A percentile compares a stretch with the other conserved stretches of the same genome.
Conservation (phyloP, 306 rosid genomes). For the Quercus gilva region DNA sequence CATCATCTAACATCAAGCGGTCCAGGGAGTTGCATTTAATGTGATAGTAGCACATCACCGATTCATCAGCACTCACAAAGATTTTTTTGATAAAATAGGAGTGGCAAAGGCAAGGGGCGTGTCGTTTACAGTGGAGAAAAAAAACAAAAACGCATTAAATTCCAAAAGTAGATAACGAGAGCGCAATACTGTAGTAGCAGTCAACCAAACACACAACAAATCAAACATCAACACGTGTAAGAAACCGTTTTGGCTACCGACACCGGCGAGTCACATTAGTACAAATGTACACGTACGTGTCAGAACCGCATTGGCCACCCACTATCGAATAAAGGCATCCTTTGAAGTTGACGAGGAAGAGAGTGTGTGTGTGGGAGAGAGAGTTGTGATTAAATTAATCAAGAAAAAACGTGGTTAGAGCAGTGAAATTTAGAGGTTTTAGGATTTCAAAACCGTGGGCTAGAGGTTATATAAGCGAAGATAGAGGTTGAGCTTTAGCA, state of each 20-base stretch:
- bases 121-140: neutral
- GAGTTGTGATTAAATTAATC: neutral
- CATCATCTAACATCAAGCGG: neutral
- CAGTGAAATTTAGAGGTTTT: neutral
- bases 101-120: neutral
- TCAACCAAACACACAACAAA: neutral
- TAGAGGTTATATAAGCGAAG: constrained; percentile 33
- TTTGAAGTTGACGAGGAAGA: constrained; percentile 35
- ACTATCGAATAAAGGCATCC: constrained; percentile 22
- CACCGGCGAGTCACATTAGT: constrained; percentile 10
- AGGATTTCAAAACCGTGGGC: neutral
- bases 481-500: neutral
- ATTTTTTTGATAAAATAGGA: neutral
- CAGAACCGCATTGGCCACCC: neutral
- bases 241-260: neutral
- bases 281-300: constrained; percentile 2
- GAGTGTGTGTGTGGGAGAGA: neutral
- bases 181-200: neutral
- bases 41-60: neutral
- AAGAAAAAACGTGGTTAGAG: constrained; percentile 14
- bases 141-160: constrained; percentile 8
- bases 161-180: neutral
- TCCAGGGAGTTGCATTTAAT: neutral
- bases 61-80: neutral
- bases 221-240: constrained; percentile 10